Percentiles rank a stretch among this genome's conserved stretches.
These are phyloP conservation scores for Catunica adiposa DNA, from an alignment of 2,329 filamentous ascomycete species.

Conservation along the genomic window DNA sequence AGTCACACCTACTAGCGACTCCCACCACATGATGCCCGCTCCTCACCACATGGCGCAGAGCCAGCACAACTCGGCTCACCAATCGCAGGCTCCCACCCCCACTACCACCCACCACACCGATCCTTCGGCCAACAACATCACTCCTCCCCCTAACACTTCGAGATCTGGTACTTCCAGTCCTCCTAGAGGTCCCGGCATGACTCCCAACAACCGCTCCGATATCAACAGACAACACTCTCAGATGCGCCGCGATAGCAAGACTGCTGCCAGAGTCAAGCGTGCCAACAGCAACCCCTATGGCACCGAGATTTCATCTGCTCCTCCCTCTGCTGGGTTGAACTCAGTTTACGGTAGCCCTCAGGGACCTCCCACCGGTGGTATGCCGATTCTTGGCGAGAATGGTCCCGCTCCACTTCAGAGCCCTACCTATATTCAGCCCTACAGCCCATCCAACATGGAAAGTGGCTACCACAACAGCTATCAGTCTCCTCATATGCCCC, in stretches of 20 bases:
- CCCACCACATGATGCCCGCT: slow-evolving; percentile 11
- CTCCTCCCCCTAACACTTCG: slow-evolving; percentile 28
- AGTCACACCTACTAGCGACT: slow-evolving; percentile 10
- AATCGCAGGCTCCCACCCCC: slow-evolving; percentile 3
- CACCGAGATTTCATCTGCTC: slow-evolving; percentile 25
- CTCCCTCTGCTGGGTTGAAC: slow-evolving; percentile 22
- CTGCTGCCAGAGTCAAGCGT: slow-evolving; percentile 33
- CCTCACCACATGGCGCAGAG: slow-evolving; percentile 8
- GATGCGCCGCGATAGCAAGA: slow-evolving; percentile 40
- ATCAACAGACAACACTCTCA: slow-evolving; percentile 45
- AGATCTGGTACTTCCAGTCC: slow-evolving; percentile 43
- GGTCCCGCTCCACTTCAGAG: slow-evolving; percentile 24
- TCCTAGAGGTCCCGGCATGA: slow-evolving; percentile 33
- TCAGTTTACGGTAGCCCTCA: slow-evolving; percentile 13
- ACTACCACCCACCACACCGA: slow-evolving; percentile 13
- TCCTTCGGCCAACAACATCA: slow-evolving; percentile 31
- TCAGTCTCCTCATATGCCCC: slow-evolving; percentile 9
- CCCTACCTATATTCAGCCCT: slow-evolving; percentile 32
- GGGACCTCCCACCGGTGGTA: slow-evolving; percentile 31
- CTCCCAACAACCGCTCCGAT: slow-evolving; percentile 40
- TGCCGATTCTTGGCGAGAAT: slow-evolving; percentile 34
- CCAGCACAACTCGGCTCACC: neutral
- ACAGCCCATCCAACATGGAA: slow-evolving; percentile 32
- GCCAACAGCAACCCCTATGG: slow-evolving; percentile 31
- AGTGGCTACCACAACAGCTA: slow-evolving; percentile 17